Evolutionary conservation across 2,329 filamentous ascomycete genomes (phyloP).

Genomic region (Talaromyces marneffei): DNA sequence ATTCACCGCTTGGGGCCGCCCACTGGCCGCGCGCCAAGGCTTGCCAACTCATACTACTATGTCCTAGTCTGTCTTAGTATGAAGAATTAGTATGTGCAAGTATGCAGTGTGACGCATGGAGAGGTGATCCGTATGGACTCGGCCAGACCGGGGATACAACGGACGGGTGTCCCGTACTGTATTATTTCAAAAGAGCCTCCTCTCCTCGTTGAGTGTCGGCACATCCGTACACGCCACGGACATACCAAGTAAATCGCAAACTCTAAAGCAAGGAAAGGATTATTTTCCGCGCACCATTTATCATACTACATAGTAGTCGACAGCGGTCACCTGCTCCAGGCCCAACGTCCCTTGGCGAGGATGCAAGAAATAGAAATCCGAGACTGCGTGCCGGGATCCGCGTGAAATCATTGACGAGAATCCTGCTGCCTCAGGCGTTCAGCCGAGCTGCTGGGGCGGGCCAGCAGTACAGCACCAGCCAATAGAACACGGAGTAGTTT

Average conservation of each 20-base stretch:
- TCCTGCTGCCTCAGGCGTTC: constrained; percentile 3
- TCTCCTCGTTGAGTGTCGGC: not conserved
- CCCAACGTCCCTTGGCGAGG: not conserved
- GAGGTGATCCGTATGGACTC: not conserved
- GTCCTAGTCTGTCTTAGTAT: too few relatives aligned
- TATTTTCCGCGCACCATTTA: not conserved
- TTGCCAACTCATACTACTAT: constrained; percentile 10
- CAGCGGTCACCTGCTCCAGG: not conserved
- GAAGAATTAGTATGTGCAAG: too few relatives aligned
- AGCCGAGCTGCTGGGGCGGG: too few relatives aligned
- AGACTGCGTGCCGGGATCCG: not conserved
- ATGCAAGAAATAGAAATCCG: not conserved
- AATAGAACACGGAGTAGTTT: too few relatives aligned
- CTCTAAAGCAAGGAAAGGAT: too few relatives aligned
- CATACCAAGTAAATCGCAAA: not conserved
- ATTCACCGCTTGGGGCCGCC: constrained; percentile 1
- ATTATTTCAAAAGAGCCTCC: constrained; percentile 2
- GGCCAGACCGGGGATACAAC: not conserved
- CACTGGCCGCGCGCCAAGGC: not conserved
- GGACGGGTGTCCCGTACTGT: not conserved
- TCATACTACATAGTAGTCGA: not conserved
- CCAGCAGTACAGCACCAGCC: too few relatives aligned
- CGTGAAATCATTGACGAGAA: not conserved
- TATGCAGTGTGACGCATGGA: not conserved
- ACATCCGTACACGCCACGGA: not conserved